Evolutionary conservation across 768 basidiomycete genomes (phyloP).

Genomic region (Sarcodon sp.): DNA sequence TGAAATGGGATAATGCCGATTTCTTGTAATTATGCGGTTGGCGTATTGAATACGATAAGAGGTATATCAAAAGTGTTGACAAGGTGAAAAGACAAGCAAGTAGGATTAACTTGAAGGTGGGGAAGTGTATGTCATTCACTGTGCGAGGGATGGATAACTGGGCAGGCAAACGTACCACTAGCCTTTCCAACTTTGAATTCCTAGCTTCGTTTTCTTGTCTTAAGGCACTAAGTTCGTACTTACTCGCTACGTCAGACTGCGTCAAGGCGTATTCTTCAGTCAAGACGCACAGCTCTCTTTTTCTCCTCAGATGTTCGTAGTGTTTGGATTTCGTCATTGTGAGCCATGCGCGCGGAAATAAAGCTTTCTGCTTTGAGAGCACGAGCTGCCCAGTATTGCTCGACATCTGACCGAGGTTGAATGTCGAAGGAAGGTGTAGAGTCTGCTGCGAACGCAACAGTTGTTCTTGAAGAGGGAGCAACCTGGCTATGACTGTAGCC

Average conservation of each 20-base stretch:
- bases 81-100: slow-evolving; percentile 16
- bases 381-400: slow-evolving; percentile 59
- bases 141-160: slow-evolving; percentile 3
- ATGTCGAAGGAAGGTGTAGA: not conserved
- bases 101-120: slow-evolving; percentile 22
- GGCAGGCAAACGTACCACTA: slow-evolving; percentile 30
- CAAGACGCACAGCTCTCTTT: slow-evolving; percentile 32
- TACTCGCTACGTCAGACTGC: slow-evolving; percentile 9
- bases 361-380: slow-evolving; percentile 55
- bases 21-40: not conserved
- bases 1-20: slow-evolving; percentile 44
- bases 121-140: slow-evolving; percentile 1
- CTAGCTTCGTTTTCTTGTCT: slow-evolving; percentile 31
- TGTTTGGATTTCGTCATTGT: slow-evolving; percentile 34
- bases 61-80: slow-evolving; percentile 1
- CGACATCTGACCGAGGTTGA: slow-evolving; percentile 9
- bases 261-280: not conserved
- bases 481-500: not conserved
- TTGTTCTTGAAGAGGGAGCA: not conserved
- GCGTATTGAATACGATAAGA: not conserved
- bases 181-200: slow-evolving; percentile 33
- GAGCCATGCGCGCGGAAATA: slow-evolving; percentile 31
- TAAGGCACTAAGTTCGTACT: slow-evolving; percentile 28
- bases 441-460: not conserved
- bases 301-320: slow-evolving; percentile 27